These are phyloP conservation scores for Fusarium irregulare DNA, from an alignment of 2,329 filamentous ascomycete species.

Conservation along the genomic window DNA sequence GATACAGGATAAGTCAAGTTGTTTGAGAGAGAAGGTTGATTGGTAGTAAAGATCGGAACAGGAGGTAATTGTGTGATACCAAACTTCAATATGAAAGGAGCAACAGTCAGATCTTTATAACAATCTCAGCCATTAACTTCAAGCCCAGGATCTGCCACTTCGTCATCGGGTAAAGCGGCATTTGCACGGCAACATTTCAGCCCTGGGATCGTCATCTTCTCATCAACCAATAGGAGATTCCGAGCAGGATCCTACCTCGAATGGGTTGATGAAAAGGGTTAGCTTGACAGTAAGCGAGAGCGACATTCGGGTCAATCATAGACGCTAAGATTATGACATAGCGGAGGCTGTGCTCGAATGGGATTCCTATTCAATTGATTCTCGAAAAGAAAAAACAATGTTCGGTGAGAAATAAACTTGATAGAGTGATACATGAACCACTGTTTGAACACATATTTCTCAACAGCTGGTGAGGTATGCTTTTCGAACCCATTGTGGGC, in stretches of 20 bases:
- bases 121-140: neutral
- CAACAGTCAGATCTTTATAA: slow-evolving; percentile 16
- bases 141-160: slow-evolving; percentile 10
- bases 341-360: neutral
- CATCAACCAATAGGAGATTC: slow-evolving; percentile 8
- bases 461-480: neutral
- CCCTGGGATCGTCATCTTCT: slow-evolving; percentile 7
- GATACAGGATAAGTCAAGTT: neutral
- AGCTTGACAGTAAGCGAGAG: slow-evolving; percentile 11
- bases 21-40: neutral
- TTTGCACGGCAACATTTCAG: slow-evolving; percentile 11
- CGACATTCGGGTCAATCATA: neutral
- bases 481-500: neutral
- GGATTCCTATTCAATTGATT: neutral
- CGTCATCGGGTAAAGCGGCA: slow-evolving; percentile 35
- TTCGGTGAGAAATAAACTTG: neutral
- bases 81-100: neutral
- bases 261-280: slow-evolving; percentile 6
- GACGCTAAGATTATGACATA: neutral
- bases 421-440: neutral
- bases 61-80: neutral
- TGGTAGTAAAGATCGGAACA: rapidly evolving
- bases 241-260: neutral
- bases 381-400: neutral
- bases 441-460: neutral